phyloP scores from a whole-genome alignment of 2,329 filamentous ascomycete genomes.

The Didymosphaeria variabile region DNA sequence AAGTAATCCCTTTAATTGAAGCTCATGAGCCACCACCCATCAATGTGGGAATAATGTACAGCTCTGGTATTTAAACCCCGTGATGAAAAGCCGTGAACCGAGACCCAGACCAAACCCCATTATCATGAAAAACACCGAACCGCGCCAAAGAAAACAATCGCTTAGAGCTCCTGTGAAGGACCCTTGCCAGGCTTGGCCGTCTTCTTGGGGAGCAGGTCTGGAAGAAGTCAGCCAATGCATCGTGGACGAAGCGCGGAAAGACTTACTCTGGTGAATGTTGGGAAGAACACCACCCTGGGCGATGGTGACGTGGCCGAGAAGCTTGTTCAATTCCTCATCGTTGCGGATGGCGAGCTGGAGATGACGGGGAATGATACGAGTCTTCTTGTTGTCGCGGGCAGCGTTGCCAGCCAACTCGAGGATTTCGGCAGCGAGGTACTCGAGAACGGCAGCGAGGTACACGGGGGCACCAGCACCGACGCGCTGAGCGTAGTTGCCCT shows the following conservation, averaged over 20 bases:
- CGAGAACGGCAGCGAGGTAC: conserved; percentile 95
- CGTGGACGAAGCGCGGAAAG: conserved; percentile 18
- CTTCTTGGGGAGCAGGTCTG: conserved; percentile 99
- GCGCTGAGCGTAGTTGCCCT: conserved; percentile 99
- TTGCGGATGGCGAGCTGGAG: conserved; percentile 99
- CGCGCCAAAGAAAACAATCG: conserved; percentile 54
- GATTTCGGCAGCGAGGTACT: conserved; percentile 98
- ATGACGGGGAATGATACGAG: conserved; percentile 98
- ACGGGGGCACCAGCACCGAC: conserved; percentile 98
- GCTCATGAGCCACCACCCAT: conserved; percentile 57
- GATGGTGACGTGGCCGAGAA: conserved; percentile 94
- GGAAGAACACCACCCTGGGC: conserved; percentile 96
- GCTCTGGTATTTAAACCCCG: conserved; percentile 61
- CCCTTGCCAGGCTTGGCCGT: conserved; percentile 93
- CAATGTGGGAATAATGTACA: conserved; percentile 68
- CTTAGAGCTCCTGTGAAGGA: conserved; percentile 93
- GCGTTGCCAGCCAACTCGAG: conserved; percentile 99
- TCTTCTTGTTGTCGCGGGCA: conserved; percentile 99
- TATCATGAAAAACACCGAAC: conserved; percentile 73
- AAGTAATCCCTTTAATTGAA: conserved; percentile 48
- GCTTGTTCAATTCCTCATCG: conserved; percentile 99
- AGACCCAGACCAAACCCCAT: conserved; percentile 73
- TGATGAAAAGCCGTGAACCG: conserved; percentile 61
- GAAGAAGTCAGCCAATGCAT: conserved; percentile 52
- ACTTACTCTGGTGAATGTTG: conserved; percentile 96